Evolutionary conservation across 768 basidiomycete species (phyloP), one percentile per base, ranked within the genome.

Genomic region (Trametes cubensis): DNA sequence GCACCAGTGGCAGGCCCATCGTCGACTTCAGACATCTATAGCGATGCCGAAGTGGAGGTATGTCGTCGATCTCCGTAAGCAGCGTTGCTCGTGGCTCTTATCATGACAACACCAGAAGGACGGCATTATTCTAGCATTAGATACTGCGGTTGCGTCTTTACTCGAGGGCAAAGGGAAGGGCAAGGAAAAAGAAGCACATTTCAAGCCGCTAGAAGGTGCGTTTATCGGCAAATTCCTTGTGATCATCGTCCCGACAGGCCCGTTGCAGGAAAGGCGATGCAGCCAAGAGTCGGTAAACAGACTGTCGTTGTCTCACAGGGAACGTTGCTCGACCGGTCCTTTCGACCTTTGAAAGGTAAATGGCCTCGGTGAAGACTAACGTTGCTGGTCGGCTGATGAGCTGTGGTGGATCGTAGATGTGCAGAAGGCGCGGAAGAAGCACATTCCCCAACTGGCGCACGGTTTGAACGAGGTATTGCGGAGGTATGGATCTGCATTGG

Each of bases 391-490:
- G 20, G 13, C 48, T 49, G 15, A 49, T 30, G 17, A 34, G 34
- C 34, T 34, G 11, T 34, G 34, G 34, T 34, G 34, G 41, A 15
- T 40, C 57, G 20, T 67, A 87, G 85, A 86, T 63, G 63, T 85
- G 17, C 57, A 70, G 13, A 76, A 82, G 3, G 72, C 75, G 6
- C 76, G 0, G 69, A 78, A 28, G 81, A 85, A 23, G 77, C 80
- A 38, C 7, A 79, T 94, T 21, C 84, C 90, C 1, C 77, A 70
- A 3, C 80, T 95, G 5, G 78, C 85, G 0, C 88, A 89, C 64
- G 83, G 84, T 13, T 77, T 94, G 6, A 83, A 87, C 42, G 80
- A 88, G 4, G 88, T 88, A 0, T 75, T 94, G 40, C 91, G 91
- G 80, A 92, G 87, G 89, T 91, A 69, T 51, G 84, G 4, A 20